Conservation (phyloP, 2,329 filamentous ascomycete genomes). For the Graphilbum fragrans region DNA sequence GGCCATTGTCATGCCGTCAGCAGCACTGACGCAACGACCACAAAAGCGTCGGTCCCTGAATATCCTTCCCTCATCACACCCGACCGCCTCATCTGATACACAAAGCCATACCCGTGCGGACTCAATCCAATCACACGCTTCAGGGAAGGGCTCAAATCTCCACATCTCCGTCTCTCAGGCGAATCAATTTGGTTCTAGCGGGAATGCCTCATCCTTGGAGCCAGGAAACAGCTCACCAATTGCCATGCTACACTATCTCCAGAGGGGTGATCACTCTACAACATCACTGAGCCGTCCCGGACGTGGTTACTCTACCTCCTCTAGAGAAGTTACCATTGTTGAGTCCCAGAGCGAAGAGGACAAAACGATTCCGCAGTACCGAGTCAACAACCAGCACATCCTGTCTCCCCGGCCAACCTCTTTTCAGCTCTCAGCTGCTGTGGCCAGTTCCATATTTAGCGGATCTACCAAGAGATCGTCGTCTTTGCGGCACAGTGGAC, state of each 20-base stretch:
- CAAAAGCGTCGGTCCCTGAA: not conserved
- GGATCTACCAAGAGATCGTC: not conserved
- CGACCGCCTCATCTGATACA: too few species aligned
- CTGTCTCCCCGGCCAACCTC: conserved; percentile 9
- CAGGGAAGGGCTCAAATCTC: not conserved
- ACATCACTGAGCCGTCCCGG: not conserved
- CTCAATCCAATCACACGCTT: too few species aligned
- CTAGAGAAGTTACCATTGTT: not conserved
- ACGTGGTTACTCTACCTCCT: not conserved
- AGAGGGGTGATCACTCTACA: not conserved
- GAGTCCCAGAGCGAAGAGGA: not conserved
- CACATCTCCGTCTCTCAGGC: not conserved
- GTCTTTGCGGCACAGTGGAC: not conserved
- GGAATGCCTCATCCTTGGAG: not conserved
- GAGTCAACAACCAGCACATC: conserved; percentile 3
- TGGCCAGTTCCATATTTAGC: not conserved
- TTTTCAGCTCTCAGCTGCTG: conserved; percentile 7
- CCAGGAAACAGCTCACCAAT: not conserved
- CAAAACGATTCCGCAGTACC: not conserved
- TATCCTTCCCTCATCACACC: not conserved
- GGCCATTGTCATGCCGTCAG: not conserved
- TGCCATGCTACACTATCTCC: too few species aligned
- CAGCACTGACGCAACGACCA: not conserved
- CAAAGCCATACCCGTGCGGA: too few species aligned
- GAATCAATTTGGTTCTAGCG: not conserved